These are phyloP conservation scores for Allium fistulosum DNA, from an alignment of 106 monocot genomes.

Conservation along the genomic window DNA sequence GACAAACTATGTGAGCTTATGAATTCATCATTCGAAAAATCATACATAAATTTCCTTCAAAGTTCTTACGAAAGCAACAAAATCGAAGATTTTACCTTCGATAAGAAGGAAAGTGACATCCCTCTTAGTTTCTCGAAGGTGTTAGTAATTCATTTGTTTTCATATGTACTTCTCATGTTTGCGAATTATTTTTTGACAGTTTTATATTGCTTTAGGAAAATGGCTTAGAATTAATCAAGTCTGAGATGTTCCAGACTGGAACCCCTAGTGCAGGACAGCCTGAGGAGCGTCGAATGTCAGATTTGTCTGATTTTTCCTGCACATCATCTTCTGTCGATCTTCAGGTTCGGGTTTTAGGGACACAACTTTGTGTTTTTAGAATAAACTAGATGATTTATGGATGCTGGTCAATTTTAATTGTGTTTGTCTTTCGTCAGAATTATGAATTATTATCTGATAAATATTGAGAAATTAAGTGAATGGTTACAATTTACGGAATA, in stretches of 20 bases:
- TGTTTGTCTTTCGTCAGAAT: no score
- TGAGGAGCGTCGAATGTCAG: slow-evolving; percentile 93
- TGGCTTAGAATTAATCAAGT: slow-evolving; percentile 15
- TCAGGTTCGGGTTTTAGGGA: slow-evolving; percentile 32
- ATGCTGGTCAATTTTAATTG: no score
- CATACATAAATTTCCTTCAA: background rate
- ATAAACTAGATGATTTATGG: no score
- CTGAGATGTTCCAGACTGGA: slow-evolving; percentile 15
- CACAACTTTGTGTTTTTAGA: no score
- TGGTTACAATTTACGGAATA: no score
- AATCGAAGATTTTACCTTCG: background rate
- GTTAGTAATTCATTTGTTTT: background rate
- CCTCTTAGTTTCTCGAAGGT: slow-evolving; percentile 23
- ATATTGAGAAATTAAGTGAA: no score
- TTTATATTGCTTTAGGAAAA: slow-evolving; percentile 18
- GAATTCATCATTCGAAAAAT: slow-evolving; percentile 14
- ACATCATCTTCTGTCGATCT: slow-evolving; percentile 63
- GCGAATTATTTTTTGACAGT: background rate
- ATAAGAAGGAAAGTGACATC: slow-evolving; percentile 2
- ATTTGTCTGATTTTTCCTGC: slow-evolving; percentile 79
- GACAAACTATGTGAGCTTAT: slow-evolving; percentile 72
- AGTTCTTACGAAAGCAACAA: slow-evolving; percentile 10
- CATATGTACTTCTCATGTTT: background rate
- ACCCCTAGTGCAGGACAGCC: slow-evolving; percentile 26
- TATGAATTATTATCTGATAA: no score